Conservation (phyloP, 257 asterid species). For the Solanum stenotomum region DNA sequence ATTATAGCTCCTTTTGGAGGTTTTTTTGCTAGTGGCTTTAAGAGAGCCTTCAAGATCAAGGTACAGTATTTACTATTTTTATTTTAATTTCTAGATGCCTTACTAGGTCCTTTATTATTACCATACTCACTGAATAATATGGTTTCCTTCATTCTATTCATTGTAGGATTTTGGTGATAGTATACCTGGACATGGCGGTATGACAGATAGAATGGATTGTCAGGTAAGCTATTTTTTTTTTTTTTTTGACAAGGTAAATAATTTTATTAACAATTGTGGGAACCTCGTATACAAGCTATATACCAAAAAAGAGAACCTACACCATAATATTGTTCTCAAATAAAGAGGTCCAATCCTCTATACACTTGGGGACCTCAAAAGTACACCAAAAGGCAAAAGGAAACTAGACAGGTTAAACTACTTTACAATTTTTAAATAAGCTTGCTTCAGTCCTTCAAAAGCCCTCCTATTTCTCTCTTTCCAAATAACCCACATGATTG, state of each 20-base stretch:
- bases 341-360: background rate
- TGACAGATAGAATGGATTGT: constrained; percentile 98
- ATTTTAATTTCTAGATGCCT: background rate
- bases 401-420: background rate
- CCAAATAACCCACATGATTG: background rate
- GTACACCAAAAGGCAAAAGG: background rate
- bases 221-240: constrained; percentile 43
- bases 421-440: background rate
- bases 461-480: background rate
- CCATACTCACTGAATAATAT: background rate
- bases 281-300: background rate
- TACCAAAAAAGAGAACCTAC: background rate
- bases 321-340: background rate
- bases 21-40: constrained; percentile 96
- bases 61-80: constrained; percentile 21
- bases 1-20: constrained; percentile 99
- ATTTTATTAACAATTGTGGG: background rate
- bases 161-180: constrained; percentile 96
- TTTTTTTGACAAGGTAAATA: background rate
- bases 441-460: background rate
- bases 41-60: constrained; percentile 97
- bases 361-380: background rate
- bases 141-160: background rate
- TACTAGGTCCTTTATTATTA: background rate
- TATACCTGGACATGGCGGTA: constrained; percentile 99